Evolutionary conservation across 2,329 filamentous ascomycete species (phyloP).

Genomic region (Lachnellula arida): DNA sequence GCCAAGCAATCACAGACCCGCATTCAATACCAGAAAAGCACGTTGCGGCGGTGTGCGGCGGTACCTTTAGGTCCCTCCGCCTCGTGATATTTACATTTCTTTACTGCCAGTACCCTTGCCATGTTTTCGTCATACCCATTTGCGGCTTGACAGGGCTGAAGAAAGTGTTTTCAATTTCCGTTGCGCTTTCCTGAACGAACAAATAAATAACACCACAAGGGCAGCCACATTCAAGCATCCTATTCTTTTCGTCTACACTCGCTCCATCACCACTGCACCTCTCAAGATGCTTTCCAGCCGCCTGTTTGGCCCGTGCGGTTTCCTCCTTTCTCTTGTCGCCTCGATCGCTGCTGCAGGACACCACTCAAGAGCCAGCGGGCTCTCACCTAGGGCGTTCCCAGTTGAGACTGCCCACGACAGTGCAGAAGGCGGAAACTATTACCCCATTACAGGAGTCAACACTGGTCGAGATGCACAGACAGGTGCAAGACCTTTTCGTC

Average conservation of each 20-base stretch:
- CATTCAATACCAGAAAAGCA: neutral
- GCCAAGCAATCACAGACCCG: neutral
- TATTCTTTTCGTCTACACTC: too few relatives aligned
- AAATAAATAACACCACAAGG: too few relatives aligned
- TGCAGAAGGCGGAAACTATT: neutral
- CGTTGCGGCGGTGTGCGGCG: neutral
- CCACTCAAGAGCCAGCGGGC: neutral
- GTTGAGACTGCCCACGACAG: too few relatives aligned
- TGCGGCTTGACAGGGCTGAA: too few relatives aligned
- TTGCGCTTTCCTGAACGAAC: too few relatives aligned
- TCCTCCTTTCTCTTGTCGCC: neutral
- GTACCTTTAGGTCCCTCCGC: neutral
- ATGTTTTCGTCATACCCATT: too few relatives aligned
- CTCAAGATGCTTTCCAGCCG: neutral
- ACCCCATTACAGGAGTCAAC: slow-evolving; percentile 8
- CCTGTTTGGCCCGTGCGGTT: neutral
- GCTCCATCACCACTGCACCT: too few relatives aligned
- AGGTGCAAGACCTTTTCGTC: slow-evolving; percentile 5
- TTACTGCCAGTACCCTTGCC: too few relatives aligned
- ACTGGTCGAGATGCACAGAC: slow-evolving; percentile 9
- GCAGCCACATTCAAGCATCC: too few relatives aligned
- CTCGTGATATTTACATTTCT: too few relatives aligned
- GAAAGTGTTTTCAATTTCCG: too few relatives aligned
- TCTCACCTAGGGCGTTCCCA: too few relatives aligned
- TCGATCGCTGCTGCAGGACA: neutral